Base-by-base conservation (phyloP, 1,284 basidiomycete species). In the Leccinum griseonigrum region DNA sequence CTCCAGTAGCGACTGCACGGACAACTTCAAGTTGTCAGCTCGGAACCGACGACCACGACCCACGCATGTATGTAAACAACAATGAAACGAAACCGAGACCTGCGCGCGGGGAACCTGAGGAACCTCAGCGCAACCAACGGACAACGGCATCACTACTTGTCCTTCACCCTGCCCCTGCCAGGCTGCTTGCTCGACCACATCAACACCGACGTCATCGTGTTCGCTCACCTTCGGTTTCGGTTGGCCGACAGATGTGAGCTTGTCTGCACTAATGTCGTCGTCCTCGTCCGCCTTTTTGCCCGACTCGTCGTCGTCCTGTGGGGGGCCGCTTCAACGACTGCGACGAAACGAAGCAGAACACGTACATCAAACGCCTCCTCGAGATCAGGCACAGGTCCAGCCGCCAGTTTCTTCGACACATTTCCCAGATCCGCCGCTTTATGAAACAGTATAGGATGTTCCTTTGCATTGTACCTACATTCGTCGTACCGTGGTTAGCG, bases 371-470 rank as follows among this genome's bases (percentile, higher is more conserved):
- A 90, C 0, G 89, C 93, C 60, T 97, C 95, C 71, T 97, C 95
- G 31, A 94, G 81, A 77, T 98, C 95, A 0, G 95, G 94, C 16
- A 85, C 83, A 11, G 88, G 83, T 1, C 86, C 91, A 34, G 80
- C 85, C 43, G 82, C 83, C 58, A 95, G 81, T 73, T 91, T 95
- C 81, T 90, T 92, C 2, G 92, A 86, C 16, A 75, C 80, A 67
- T 88, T 90, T 3, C 92, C 91, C 50, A 95, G 79, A 68, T 92
- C 89, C 62, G 84, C 80, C 0, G 87, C 90, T 71, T 93, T 95
- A 77, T 97, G 88, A 83, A 95, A 97, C 0, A 95, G 86, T 66
- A 97, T 91, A 0, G 95, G 95, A 73, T 97, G 95, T 57, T 95
- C 93, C 28, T 75, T 74, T 16, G 86, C 79, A 73, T 97, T 97